Base-by-base conservation (phyloP, 495 filamentous ascomycete species). In the Parathielavia hyrcaniae region DNA sequence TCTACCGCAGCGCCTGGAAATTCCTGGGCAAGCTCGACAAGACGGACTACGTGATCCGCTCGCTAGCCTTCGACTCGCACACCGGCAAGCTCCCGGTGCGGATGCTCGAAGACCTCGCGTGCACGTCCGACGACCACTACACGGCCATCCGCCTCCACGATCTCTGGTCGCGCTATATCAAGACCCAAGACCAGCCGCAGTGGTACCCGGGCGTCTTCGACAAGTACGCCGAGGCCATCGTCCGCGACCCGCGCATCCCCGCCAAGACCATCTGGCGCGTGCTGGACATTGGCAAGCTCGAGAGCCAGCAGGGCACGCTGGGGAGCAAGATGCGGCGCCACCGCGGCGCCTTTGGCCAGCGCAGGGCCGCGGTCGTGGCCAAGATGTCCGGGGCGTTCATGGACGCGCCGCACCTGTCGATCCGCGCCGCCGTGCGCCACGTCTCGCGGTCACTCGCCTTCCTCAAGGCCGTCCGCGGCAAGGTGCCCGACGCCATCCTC, bases 371-470 rank as follows among this genome's bases (percentile, higher is more conserved):
- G 11, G 59, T 76, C 34, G 59, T 75, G 14, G 61, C 52, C 17
- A 61, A 61, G 7, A 55, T 71, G 36, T 69, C 73, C n/a, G 53
- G 61, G 10, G 59, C 63, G 30, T 74, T 75, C 54, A 67, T 65
- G 44, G 47, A 60, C 2, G 69, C 74, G 17, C 60, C 69, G 7
- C 60, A 65, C 20, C 50, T 75, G n/a, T 59, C 63, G 22, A 58
- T 62, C 41, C 67, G 75, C 32, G 67, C 64, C 17, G 69, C 75
- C 12, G 60, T 81, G 50, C 64, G 66, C 16, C 66, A 76, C 40
- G 70, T 79, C 20, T 59, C 61, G 38, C 65, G 64, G 11, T 75
- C 71, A 53, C 62, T 75, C 20, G 50, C 53, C 22, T 67, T 72
- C 59, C 57, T 80, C 17, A 55, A 52, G 39, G 38, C 35, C 14